Evolutionary conservation across 2,329 filamentous ascomycete species (phyloP).

Genomic region (Fonsecaea pugnacius): DNA sequence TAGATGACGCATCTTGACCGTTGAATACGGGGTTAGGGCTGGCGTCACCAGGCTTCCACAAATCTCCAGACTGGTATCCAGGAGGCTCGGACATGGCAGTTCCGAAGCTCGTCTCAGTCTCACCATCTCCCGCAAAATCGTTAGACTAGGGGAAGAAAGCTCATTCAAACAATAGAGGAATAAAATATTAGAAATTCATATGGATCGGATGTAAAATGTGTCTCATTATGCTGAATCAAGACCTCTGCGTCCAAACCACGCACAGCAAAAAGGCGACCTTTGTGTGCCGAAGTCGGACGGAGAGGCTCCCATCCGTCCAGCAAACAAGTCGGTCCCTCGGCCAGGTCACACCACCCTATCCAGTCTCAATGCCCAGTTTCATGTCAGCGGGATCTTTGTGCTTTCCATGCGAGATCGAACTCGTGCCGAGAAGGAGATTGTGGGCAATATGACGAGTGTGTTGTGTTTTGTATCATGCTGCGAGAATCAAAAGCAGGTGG

Average conservation of each 20-base stretch:
- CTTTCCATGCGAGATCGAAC: slow-evolving; percentile 13
- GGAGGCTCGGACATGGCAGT: slow-evolving; percentile 20
- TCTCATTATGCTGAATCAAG: slow-evolving; percentile 37
- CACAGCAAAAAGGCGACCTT: slow-evolving; percentile 21
- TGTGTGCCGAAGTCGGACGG: slow-evolving; percentile 28
- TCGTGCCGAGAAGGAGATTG: slow-evolving; percentile 11
- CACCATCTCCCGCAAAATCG: slow-evolving; percentile 16
- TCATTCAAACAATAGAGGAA: slow-evolving; percentile 3
- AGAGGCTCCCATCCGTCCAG: slow-evolving; percentile 28
- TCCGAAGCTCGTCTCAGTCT: slow-evolving; percentile 23
- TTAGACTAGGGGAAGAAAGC: slow-evolving; percentile 8
- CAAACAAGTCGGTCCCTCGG: slow-evolving; percentile 24
- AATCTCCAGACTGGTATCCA: slow-evolving; percentile 4
- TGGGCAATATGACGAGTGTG: slow-evolving; percentile 11
- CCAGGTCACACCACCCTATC: slow-evolving; percentile 25
- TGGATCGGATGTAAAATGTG: slow-evolving; percentile 13
- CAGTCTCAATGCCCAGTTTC: slow-evolving; percentile 13
- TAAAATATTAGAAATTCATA: slow-evolving; percentile 5
- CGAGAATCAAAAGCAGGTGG: slow-evolving; percentile 31
- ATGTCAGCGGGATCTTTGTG: slow-evolving; percentile 6
- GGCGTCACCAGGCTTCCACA: slow-evolving; percentile 1
- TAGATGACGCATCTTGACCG: slow-evolving; percentile 7
- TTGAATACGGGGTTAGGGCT: background rate
- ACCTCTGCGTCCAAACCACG: slow-evolving; percentile 28
- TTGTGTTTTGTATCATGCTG: slow-evolving; percentile 26